Conservation (phyloP, 768 basidiomycete genomes). For the Trametes coccinea region DNA sequence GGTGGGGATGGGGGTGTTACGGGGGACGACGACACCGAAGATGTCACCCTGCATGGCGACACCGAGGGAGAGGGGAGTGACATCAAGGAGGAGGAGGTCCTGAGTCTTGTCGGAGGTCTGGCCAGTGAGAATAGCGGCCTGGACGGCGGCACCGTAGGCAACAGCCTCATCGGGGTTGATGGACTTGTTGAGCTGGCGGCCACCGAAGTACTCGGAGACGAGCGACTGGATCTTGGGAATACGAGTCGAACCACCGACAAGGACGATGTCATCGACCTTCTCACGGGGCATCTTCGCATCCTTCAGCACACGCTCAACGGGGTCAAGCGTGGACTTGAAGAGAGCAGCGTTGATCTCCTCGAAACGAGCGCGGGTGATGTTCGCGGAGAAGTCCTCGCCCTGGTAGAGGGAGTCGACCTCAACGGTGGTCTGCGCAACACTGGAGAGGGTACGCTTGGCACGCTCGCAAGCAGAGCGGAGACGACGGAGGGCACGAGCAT, state of each 20-base stretch:
- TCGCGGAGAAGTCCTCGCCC: conserved; percentile 98
- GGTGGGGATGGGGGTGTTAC: conserved; percentile 99
- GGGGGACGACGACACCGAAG: conserved; percentile 98
- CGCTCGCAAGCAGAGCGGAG: conserved; percentile 98
- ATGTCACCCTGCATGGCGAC: conserved; percentile 99
- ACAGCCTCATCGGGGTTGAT: conserved; percentile 99
- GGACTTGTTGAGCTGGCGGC: conserved; percentile 98
- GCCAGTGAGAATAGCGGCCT: conserved; percentile 97
- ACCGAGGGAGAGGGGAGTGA: conserved; percentile 97
- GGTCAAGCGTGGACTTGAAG: conserved; percentile 98
- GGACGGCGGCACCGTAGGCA: conserved; percentile 99
- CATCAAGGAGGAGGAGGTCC: conserved; percentile 97
- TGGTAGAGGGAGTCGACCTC: conserved; percentile 99
- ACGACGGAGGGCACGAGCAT: conserved; percentile 95
- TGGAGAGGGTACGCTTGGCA: conserved; percentile 98
- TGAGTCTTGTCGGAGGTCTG: conserved; percentile 99
- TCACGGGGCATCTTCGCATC: conserved; percentile 97
- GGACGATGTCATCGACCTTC: conserved; percentile 98
- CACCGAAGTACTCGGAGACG: conserved; percentile 98
- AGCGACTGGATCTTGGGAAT: conserved; percentile 99
- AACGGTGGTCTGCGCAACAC: conserved; percentile 97
- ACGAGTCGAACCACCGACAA: conserved; percentile 99
- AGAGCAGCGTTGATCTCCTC: conserved; percentile 96
- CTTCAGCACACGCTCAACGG: conserved; percentile 98
- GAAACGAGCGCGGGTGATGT: conserved; percentile 99